Evolutionary conservation across 140 eudicot species (phyloP), one percentile per base, ranked within the genome.

Genomic region (Erigeron philadelphicus): DNA sequence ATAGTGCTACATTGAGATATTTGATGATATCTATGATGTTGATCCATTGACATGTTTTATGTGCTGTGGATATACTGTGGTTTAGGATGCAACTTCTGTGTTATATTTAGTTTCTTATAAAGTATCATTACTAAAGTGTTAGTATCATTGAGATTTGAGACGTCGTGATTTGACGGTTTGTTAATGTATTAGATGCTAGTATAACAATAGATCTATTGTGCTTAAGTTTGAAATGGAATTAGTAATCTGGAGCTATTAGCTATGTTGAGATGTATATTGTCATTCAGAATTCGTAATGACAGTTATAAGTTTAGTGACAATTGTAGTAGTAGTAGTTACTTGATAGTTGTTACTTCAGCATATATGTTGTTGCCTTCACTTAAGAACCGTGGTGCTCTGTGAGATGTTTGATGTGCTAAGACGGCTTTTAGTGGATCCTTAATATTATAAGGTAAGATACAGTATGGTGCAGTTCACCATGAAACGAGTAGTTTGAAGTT

Each of bases 221-320:
- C 38, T 31, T 31, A 31, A 31, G 38, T 62, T 75, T 44, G 54
- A 25, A 31, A 25, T 25, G 12, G 64, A 15, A 59, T 59, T 19
- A 19, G 43, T 46, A 21, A 21, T 21, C 56, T 57, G 58, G 31
- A 31, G 38, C 38, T 31, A 31, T 31, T 5, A 56, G 74, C 53
- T 68, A 68, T 53, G n/a, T 68, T 56, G 25, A 70, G 25, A 48
- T 72, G 17, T 19, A 48, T 61, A 72, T 61, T 35, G 50, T 54
- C 5, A 11, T 74, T 56, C 16, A 45, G 73, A 56, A 25, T 66
- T 41, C 11, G 59, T 56, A 53, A 31, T 38, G 11, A 4, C 25
- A 21, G 25, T 49, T 18, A 68, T 50, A 40, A 76, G 19, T 52
- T 59, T 75, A 40, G 41, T 62, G 53, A 52, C 48, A 76, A 42